Evolutionary conservation across 257 asterid genomes (phyloP).

Genomic region (Ballota nigra): DNA sequence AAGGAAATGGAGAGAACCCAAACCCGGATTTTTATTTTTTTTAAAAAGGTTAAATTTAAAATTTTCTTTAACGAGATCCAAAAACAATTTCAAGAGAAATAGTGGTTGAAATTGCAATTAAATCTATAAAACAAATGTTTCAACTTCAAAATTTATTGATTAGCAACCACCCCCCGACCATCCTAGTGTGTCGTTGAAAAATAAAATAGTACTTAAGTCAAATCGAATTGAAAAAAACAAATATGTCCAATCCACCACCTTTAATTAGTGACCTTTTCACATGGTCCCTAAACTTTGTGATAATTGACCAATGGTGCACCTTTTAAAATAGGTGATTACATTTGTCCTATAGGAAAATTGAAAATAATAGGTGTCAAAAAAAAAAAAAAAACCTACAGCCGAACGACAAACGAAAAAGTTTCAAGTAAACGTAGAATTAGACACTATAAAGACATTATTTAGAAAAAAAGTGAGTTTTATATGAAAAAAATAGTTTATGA

Average conservation of each 20-base stretch:
- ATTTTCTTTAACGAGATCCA: no score
- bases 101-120: no score
- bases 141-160: neutral
- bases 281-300: neutral
- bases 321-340: neutral
- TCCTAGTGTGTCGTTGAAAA: no score
- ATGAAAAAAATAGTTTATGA: no score
- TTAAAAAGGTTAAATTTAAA: no score
- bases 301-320: neutral
- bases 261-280: neutral
- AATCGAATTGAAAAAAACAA: neutral
- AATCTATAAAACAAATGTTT: no score
- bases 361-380: neutral
- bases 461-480: no score
- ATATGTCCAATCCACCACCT: no score
- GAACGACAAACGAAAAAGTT: neutral
- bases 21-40: no score
- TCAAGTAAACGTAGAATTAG: neutral
- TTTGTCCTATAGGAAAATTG: neutral
- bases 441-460: neutral
- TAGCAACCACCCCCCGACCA: no score
- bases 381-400: neutral
- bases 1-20: no score
- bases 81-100: no score
- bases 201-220: neutral